Percentiles rank a stretch among this genome's conserved stretches.
Evolutionary conservation across 2,329 filamentous ascomycete species (phyloP).

Genomic region (Chaetomium sp.): DNA sequence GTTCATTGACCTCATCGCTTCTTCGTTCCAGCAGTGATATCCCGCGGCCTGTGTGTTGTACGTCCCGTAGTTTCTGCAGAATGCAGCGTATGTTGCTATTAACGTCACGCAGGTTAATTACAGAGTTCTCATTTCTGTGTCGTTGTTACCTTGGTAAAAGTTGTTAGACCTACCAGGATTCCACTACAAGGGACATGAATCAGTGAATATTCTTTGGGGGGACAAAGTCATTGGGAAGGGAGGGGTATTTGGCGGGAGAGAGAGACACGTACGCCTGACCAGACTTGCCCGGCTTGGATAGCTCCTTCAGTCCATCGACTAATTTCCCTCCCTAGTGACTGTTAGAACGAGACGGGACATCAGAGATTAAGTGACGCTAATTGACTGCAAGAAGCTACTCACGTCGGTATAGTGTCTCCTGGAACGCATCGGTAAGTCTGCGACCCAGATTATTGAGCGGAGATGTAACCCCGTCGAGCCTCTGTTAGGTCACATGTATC

Average conservation of each 20-base stretch:
- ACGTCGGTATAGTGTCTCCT: background rate
- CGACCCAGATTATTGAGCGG: background rate
- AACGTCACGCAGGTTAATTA: background rate
- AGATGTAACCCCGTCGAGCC: background rate
- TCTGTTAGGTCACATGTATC: background rate
- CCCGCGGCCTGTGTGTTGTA: conserved; percentile 27
- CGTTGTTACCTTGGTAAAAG: background rate
- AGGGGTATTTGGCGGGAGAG: background rate
- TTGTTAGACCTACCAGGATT: conserved; percentile 18
- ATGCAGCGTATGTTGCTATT: conserved; percentile 34
- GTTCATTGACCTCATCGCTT: conserved; percentile 35
- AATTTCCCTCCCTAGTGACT: background rate
- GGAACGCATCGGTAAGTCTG: background rate
- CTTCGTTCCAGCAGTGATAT: conserved; percentile 39
- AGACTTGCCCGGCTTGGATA: conserved; percentile 15
- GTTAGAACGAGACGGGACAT: background rate
- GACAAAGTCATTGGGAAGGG: background rate
- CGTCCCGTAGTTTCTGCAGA: conserved; percentile 36
- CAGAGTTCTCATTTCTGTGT: background rate
- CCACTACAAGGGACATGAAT: conserved; percentile 22
- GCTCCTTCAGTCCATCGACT: background rate
- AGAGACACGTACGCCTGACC: conserved; percentile 31
- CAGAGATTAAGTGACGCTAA: background rate
- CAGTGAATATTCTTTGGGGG: background rate
- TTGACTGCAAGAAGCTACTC: background rate